phyloP scores from a whole-genome alignment of 345 rosid species.

The Citrus sp. region DNA sequence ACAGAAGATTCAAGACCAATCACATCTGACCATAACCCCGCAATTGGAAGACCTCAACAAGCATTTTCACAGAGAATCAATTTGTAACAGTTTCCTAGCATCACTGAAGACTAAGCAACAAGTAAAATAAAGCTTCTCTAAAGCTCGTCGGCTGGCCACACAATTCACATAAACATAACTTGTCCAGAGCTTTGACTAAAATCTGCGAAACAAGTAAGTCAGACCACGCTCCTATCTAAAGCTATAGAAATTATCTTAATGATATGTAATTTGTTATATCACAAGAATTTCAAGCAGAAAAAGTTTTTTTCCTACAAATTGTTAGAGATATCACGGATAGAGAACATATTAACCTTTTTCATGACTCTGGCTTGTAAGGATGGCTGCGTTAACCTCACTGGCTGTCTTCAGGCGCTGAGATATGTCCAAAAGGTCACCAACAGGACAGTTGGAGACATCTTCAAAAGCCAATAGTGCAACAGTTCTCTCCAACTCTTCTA shows the following conservation, averaged over 20 bases:
- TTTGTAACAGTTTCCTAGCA: not conserved
- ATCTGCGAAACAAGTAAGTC: not conserved
- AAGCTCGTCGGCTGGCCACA: not conserved
- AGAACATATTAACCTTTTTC: conserved; percentile 63
- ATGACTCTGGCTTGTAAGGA: conserved; percentile 95
- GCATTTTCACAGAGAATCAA: not conserved
- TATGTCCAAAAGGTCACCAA: conserved; percentile 80
- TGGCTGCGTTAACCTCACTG: conserved; percentile 96
- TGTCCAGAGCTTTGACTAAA: not conserved
- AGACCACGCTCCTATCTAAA: not conserved
- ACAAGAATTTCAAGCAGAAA: not conserved
- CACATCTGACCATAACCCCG: not conserved
- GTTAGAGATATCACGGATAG: not conserved
- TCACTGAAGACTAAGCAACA: not conserved
- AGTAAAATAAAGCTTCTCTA: not conserved
- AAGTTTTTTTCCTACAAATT: not conserved
- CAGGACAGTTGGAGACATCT: conserved; percentile 82
- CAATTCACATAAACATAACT: not conserved
- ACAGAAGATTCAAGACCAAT: not conserved
- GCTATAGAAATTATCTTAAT: not conserved
- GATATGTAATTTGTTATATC: not conserved
- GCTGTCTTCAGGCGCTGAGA: conserved; percentile 95
- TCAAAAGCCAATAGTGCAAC: conserved; percentile 89
- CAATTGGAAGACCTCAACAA: not conserved
- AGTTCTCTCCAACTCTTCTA: conserved; percentile 94